Percentiles rank a stretch among this genome's conserved stretches.
These are phyloP conservation scores for Pascua sp. DNA, from an alignment of 1,284 basidiomycete genomes.

Conservation along the genomic window DNA sequence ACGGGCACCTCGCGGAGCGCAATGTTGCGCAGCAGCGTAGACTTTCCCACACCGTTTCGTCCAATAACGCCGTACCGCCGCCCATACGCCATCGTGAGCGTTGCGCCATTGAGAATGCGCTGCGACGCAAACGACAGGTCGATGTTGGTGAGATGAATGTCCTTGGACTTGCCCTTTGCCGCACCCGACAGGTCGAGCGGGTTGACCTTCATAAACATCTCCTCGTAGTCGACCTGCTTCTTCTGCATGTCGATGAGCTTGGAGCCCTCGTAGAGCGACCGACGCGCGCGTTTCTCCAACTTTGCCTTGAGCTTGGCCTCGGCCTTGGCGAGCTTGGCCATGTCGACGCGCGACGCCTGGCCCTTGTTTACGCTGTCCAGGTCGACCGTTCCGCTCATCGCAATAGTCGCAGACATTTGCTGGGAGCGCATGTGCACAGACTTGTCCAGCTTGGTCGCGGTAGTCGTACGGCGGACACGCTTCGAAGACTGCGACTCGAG, in stretches of 20 bases:
- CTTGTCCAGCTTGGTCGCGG: constrained; percentile 76
- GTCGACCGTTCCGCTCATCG: constrained; percentile 80
- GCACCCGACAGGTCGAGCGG: constrained; percentile 76
- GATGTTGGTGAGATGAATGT: constrained; percentile 91
- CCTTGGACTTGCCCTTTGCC: constrained; percentile 89
- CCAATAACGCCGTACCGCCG: constrained; percentile 72
- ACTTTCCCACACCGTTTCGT: constrained; percentile 88
- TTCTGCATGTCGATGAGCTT: constrained; percentile 89
- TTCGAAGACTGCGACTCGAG: constrained; percentile 65
- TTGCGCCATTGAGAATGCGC: constrained; percentile 74
- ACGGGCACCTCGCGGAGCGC: constrained; percentile 92
- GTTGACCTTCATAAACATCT: constrained; percentile 99
- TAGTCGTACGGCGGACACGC: constrained; percentile 51
- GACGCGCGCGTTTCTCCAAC: constrained; percentile 85
- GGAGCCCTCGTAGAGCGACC: constrained; percentile 91
- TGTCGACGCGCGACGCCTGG: constrained; percentile 91
- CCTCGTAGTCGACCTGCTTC: constrained; percentile 96
- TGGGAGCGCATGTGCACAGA: constrained; percentile 88
- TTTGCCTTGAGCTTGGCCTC: constrained; percentile 98
- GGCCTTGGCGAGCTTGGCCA: constrained; percentile 97
- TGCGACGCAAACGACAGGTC: constrained; percentile 93
- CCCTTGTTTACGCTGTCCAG: constrained; percentile 91
- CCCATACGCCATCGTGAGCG: constrained; percentile 82
- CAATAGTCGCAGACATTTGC: constrained; percentile 78
- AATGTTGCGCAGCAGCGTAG: constrained; percentile 92